phyloP scores from a whole-genome alignment of 192 early-diverging fungal species.

The Umbelopsis sp. region DNA sequence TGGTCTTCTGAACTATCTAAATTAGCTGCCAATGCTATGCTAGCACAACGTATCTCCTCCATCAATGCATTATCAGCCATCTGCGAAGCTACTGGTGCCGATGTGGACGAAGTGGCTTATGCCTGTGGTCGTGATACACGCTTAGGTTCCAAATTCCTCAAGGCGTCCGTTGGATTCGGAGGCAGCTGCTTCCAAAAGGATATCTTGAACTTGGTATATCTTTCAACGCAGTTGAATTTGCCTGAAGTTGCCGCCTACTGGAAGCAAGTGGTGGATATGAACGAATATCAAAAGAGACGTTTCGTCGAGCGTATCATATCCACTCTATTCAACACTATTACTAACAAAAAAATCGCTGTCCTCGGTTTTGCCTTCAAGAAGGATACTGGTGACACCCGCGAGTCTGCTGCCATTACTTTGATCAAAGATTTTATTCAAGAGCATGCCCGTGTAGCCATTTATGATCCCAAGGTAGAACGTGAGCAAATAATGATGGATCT shows the following conservation, averaged over 20 bases:
- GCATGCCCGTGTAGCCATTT: slow-evolving; percentile 74
- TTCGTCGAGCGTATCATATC: slow-evolving; percentile 76
- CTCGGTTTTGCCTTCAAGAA: slow-evolving; percentile 96
- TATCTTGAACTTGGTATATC: slow-evolving; percentile 89
- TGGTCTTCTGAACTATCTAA: slow-evolving; percentile 97
- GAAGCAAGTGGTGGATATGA: slow-evolving; percentile 87
- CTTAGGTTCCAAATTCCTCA: slow-evolving; percentile 88
- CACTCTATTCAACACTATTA: slow-evolving; percentile 76
- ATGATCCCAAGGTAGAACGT: slow-evolving; percentile 85
- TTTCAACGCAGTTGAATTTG: slow-evolving; percentile 78
- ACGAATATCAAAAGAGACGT: slow-evolving; percentile 87
- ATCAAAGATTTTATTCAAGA: slow-evolving; percentile 78
- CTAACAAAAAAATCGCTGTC: slow-evolving; percentile 76
- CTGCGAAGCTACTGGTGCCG: slow-evolving; percentile 90
- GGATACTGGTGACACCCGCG: slow-evolving; percentile 91
- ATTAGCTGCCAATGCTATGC: slow-evolving; percentile 90
- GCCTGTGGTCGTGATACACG: slow-evolving; percentile 86
- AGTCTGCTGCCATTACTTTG: slow-evolving; percentile 88
- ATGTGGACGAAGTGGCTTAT: slow-evolving; percentile 88
- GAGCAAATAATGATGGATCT: slow-evolving; percentile 74
- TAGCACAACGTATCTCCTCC: slow-evolving; percentile 94
- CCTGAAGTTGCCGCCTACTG: slow-evolving; percentile 94
- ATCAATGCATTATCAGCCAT: slow-evolving; percentile 90
- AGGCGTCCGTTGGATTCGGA: slow-evolving; percentile 91
- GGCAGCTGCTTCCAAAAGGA: slow-evolving; percentile 98